Evolutionary conservation across 2,329 filamentous ascomycete species (phyloP), one percentile per base, ranked within the genome.

Genomic region (Emericellopsis cladophorae): DNA sequence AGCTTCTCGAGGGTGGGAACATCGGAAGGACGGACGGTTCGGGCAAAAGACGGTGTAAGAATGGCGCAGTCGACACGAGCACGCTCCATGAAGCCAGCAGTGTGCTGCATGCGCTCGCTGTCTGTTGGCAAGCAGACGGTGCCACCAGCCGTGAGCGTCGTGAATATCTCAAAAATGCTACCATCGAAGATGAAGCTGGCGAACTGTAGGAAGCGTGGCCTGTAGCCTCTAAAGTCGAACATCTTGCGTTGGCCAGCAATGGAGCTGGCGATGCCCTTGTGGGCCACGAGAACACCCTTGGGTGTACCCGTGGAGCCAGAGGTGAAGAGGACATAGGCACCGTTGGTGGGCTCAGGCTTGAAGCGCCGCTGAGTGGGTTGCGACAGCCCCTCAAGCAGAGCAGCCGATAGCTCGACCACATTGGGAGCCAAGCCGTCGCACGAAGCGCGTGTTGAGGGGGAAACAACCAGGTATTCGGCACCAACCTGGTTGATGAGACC

Each of bases 131-230:
- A 45, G 23, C 52, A 54, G 9, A 54, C 41, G 1, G 44, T 46
- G 2, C 45, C 53, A 2, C 50, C 53, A 4, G 39, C 34, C 10
- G 45, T 32, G 4, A 54, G 46, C 0, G 49, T 42, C 1, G 45
- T 50, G 26, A 53, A 33, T 5, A 53, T 49, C 18, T 54, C 50
- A 2, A 39, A 38, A 10, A 75, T 51, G 34, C 61, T 64, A 1
- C 62, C 62, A 42, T 76, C 70, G 37, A 74, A 74, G 1, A 64
- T 66, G 46, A 67, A 70, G 7, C 62, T 63, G 6, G 67, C 65
- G 42, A 70, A 70, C 42, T 73, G 68, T 36, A 76, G 44, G 5
- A 76, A 66, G 3, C 79, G 65, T 7, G 72, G 72, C 10, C 14
- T 9, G 4, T 26, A 16, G 15, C 32, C 9, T 4, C n/a, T 15